Base-by-base conservation (phyloP, 2,329 filamentous ascomycete genomes). In the Graphilbum sp. region DNA sequence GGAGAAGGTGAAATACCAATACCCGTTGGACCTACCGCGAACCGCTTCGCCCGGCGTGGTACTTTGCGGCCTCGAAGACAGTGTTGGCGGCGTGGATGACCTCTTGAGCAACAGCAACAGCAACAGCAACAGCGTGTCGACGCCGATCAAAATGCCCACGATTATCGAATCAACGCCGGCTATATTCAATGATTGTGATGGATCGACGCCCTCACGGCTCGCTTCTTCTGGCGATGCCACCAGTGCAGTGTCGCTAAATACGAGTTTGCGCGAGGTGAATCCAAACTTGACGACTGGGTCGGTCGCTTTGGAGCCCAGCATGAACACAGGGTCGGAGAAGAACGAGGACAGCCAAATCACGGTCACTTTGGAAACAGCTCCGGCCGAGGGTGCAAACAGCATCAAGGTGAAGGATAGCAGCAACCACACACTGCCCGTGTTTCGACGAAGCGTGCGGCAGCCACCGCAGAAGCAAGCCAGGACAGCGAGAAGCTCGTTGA, bases 1-100 rank as follows among this genome's bases (percentile, higher is more conserved):
- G 0, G 74, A 81, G 51, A 90, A 87, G 59, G 63, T 67, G 23
- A 66, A 75, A 37, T 98, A 96, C 57, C 66, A 73, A n/a, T 94
- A 84, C 51, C 82, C 85, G 0, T 80, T 72, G 2, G 64, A 69
- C 2, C 66, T 98, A 2, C 90, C 90, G 4, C 75, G 77, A 20
- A 96, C 90, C 1, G 58, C 59, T 20, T 46, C 63, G 0, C 63
- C 63, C 45, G 62, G 64, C 2, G 46, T 54, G 13, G 55, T 71
- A 27, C 10, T 45, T 9, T 29, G 6, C 5, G 27, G 27, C 27
- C 11, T 9, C 13, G 15, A 16, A 7, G 30, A 18, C 6, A 13
- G 27, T 30, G 30, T 6, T 6, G 13, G 30, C n/a, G n/a, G 30
- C 25, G 32, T 16, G 8, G 16, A n/a, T 13, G 18, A 21, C 27